Evolutionary conservation across 495 filamentous ascomycete genomes (phyloP).

Genomic region (Schizothecium vesticola): DNA sequence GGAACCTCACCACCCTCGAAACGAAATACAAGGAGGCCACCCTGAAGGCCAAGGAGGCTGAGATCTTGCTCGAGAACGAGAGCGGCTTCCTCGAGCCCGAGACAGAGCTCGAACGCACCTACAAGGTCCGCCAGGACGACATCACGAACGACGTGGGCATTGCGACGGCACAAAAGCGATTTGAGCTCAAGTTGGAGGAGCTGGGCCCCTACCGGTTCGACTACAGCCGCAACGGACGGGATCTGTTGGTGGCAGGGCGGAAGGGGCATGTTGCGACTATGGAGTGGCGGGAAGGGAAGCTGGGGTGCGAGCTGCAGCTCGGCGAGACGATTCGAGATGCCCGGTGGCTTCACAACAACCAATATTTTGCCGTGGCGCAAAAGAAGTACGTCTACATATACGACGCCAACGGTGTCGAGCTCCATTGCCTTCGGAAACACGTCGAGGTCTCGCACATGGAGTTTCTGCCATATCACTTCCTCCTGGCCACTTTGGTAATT

Average conservation of each 20-base stretch:
- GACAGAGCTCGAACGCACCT: slow-evolving; percentile 80
- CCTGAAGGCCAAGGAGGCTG: slow-evolving; percentile 82
- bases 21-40: slow-evolving; percentile 73
- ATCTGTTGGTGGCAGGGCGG: slow-evolving; percentile 76
- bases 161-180: slow-evolving; percentile 83
- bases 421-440: slow-evolving; percentile 85
- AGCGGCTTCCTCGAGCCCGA: slow-evolving; percentile 86
- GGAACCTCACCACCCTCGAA: slow-evolving; percentile 72
- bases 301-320: slow-evolving; percentile 86
- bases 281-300: slow-evolving; percentile 89
- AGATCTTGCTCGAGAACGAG: slow-evolving; percentile 87
- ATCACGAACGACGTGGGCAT: slow-evolving; percentile 67
- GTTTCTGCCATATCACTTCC: slow-evolving; percentile 93
- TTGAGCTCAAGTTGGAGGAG: slow-evolving; percentile 77
- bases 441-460: slow-evolving; percentile 92
- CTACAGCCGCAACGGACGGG: slow-evolving; percentile 82
- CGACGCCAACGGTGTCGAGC: slow-evolving; percentile 78
- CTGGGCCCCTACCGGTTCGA: slow-evolving; percentile 83
- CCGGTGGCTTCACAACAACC: slow-evolving; percentile 91
- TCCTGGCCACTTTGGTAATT: slow-evolving; percentile 77
- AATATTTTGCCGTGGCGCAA: slow-evolving; percentile 94
- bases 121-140: slow-evolving; percentile 86
- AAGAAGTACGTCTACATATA: slow-evolving; percentile 95
- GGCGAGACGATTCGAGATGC: slow-evolving; percentile 84
- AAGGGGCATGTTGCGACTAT: slow-evolving; percentile 96